Evolutionary conservation across 805 yeast genomes (phyloP), one percentile per base, ranked within the genome.

Genomic region (Candida berthetii): DNA sequence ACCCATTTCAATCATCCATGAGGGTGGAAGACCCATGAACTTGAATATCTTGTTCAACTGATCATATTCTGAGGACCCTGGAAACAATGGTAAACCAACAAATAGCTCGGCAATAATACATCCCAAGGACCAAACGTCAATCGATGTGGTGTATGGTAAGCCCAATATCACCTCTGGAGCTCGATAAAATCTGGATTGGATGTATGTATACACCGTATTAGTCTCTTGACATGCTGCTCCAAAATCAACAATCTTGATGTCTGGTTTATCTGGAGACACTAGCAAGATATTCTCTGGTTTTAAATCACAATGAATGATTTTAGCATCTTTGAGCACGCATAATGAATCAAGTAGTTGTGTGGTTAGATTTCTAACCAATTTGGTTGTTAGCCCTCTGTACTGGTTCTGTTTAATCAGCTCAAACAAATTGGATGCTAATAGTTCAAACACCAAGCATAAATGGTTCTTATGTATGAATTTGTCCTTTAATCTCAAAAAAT

Each of bases 121-220:
- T 0, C 96, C 99, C 35, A 90, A 66, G 0, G 98, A 91, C 99
- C 99, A 93, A 80, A 91, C 88, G 60, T 91, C 99, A 40, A 93
- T 91, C 7, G 96, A 80, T 9, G 95, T 78, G 1, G 96, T 85
- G 57, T 93, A 91, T 5, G 96, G 96, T 35, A 91, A 68, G 0
- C 99, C 98, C 17, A 91, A 65, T 3, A 93, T 78, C 17, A 91
- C 96, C 60, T 91, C 99, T 0, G 99, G 99, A 2, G 96, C 85
- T 47, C 99, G 72, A 64, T 91, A 91, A 55, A 90, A 90, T 44
- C 98, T 69, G 5, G 96, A 85, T 61, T 90, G 98, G 49, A 90
- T 86, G 57, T 90, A 90, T 0, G 97, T 84, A 65, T 87, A 90
- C 6, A 90, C 71, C 1, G 95, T 86, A 53, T 89, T 91, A 42